Conservation (phyloP, 768 basidiomycete genomes). For the Glaciozyma antarctica region DNA sequence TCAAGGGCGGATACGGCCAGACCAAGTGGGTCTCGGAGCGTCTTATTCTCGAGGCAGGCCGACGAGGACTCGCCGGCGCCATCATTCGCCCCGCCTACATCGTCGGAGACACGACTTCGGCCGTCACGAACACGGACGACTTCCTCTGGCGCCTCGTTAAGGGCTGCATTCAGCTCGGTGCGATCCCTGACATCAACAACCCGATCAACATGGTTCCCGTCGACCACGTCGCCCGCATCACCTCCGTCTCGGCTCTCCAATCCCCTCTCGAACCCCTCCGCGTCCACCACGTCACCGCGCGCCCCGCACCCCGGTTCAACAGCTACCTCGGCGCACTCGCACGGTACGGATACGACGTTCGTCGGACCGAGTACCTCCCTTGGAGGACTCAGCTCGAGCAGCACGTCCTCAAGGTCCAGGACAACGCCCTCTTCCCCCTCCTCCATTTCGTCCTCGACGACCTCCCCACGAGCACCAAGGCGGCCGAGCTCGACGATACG, state of each 20-base stretch:
- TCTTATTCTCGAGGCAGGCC: slow-evolving; percentile 80
- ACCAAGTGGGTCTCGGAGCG: slow-evolving; percentile 98
- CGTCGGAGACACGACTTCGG: slow-evolving; percentile 79
- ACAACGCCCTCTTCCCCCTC: slow-evolving; percentile 93
- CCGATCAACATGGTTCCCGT: slow-evolving; percentile 97
- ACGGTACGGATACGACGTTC: slow-evolving; percentile 68
- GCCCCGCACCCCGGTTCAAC: slow-evolving; percentile 82
- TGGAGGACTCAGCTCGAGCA: slow-evolving; percentile 90
- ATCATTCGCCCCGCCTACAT: slow-evolving; percentile 93
- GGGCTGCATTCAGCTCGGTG: slow-evolving; percentile 95
- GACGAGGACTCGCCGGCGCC: slow-evolving; percentile 69
- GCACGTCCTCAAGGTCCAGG: slow-evolving; percentile 86
- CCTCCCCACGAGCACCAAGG: slow-evolving; percentile 89
- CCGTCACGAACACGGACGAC: slow-evolving; percentile 97
- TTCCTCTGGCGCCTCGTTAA: slow-evolving; percentile 98
- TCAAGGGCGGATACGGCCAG: slow-evolving; percentile 93
- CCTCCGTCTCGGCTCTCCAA: slow-evolving; percentile 60
- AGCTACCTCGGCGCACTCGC: slow-evolving; percentile 61
- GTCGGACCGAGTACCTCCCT: slow-evolving; percentile 73
- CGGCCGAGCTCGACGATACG: slow-evolving; percentile 75
- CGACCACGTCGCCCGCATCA: slow-evolving; percentile 82
- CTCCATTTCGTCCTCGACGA: slow-evolving; percentile 97
- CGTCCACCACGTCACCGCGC: slow-evolving; percentile 76
- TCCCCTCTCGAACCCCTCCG: slow-evolving; percentile 44
- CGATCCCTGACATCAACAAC: slow-evolving; percentile 95